Conservation (phyloP, 495 filamentous ascomycete genomes). For the Aspergillus campestris region DNA sequence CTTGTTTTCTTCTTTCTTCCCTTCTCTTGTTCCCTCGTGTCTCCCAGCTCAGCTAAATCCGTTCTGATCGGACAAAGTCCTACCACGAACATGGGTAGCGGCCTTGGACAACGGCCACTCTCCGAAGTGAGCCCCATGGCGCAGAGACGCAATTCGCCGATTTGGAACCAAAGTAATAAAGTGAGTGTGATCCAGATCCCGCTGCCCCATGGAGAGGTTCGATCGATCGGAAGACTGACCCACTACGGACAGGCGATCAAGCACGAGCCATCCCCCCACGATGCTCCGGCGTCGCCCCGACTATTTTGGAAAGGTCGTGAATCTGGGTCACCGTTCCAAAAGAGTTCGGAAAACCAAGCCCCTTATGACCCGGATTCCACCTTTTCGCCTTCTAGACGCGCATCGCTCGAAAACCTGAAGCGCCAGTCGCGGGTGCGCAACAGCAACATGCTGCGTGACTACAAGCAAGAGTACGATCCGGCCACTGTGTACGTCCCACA, state of each 20-base stretch:
- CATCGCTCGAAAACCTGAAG: constrained; percentile 89
- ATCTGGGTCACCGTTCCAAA: constrained; percentile 49
- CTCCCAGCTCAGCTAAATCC: background rate
- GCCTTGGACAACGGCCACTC: constrained; percentile 39
- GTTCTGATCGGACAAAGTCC: background rate
- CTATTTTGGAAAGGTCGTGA: constrained; percentile 82
- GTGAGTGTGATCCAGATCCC: constrained; percentile 30
- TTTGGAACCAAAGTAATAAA: constrained; percentile 61
- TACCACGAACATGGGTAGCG: constrained; percentile 29
- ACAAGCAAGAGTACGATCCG: constrained; percentile 84
- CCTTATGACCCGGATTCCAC: constrained; percentile 53
- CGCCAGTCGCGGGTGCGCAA: constrained; percentile 92
- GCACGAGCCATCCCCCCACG: constrained; percentile 66
- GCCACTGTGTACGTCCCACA: constrained; percentile 64
- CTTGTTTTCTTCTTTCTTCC: constrained; percentile 8
- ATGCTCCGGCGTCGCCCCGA: constrained; percentile 63
- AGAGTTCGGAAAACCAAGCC: constrained; percentile 57
- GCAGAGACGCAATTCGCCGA: constrained; percentile 62
- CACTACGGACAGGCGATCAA: constrained; percentile 26
- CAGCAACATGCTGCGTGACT: constrained; percentile 87
- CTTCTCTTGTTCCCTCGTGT: constrained; percentile 1
- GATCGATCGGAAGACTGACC: background rate
- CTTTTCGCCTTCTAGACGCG: constrained; percentile 62
- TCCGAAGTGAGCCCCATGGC: constrained; percentile 50
- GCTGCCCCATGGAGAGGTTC: constrained; percentile 21